Evolutionary conservation across 441 rosid species (phyloP).

Genomic region (Codiaeum variegatum): DNA sequence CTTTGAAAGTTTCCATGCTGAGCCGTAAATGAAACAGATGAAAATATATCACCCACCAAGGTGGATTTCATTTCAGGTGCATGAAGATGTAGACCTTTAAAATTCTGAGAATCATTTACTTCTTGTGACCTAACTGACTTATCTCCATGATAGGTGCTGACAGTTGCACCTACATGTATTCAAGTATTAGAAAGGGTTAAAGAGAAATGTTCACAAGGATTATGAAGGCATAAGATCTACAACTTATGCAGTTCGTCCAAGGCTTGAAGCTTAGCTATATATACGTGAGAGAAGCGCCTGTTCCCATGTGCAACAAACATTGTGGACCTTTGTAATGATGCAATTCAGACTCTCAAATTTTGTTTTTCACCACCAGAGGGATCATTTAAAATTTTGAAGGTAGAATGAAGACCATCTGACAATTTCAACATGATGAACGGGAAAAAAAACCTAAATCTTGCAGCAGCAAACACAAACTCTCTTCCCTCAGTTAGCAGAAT

Average conservation of each 20-base stretch:
- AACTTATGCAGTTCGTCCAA: not conserved
- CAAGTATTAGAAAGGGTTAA: not conserved
- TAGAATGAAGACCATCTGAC: not conserved
- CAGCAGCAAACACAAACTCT: not conserved
- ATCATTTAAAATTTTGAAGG: constrained; percentile 1
- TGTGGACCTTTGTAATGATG: not conserved
- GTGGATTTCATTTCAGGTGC: constrained; percentile 54
- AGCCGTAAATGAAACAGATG: constrained; percentile 66
- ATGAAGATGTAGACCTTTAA: constrained; percentile 43
- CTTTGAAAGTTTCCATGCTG: constrained; percentile 84
- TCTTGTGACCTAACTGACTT: constrained; percentile 42
- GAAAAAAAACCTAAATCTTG: not conserved
- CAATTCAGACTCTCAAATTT: not conserved
- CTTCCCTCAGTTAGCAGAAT: not conserved
- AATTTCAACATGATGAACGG: not conserved
- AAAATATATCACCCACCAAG: constrained; percentile 62
- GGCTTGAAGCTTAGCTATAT: not conserved
- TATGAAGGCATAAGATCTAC: not conserved
- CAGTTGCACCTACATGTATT: constrained; percentile 49
- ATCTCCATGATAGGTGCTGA: constrained; percentile 61
- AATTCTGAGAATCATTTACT: constrained; percentile 28
- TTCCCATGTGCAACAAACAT: not conserved
- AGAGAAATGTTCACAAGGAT: not conserved
- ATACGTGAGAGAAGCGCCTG: not conserved
- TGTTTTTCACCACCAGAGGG: not conserved